Evolutionary conservation across 2,329 filamentous ascomycete species (phyloP), one percentile per base, ranked within the genome.

Genomic region (Penicillium sp.): DNA sequence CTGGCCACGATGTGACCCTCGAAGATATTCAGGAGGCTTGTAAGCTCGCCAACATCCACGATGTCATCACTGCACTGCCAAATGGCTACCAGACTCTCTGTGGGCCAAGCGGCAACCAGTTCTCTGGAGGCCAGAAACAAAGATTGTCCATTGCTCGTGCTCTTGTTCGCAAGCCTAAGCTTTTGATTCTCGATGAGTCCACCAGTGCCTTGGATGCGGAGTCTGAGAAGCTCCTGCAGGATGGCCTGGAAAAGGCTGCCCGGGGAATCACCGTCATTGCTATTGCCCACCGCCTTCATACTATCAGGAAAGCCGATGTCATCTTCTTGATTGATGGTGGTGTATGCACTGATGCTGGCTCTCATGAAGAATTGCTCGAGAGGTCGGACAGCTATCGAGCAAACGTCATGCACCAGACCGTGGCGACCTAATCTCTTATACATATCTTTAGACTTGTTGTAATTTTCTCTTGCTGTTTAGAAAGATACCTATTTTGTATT

Each of bases 311-410:
- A 58, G 87, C 88, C 2, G 84, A 93, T 64, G 75, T 86, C 13
- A 92, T 92, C 41, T 89, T 87, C 60, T 84, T 92, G 7, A 80
- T 93, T 35, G 86, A 87, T 29, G 78, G 81, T 50, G 85, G 87
- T 8, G 78, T 65, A 28, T 78, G 86, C 41, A 74, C 81, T 3
- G 83, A 87, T 62, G 69, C 73, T 47, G 83, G 86, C n/a, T 77
- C 77, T 16, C 82, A 87, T 62, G 73, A 76, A 2, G 81, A 86
- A 61, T 69, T 87, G 57, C 71, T 86, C 29, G 67, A 61, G 46
- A 51, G 64, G n/a, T 70, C 64, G 13, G 69, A 71, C 27, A 67
- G 66, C 38, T 75, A 75, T 52, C 63, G 66, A 38, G 62, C 67
- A 4, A 73, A 72, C 54, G 67, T 68, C 16, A 58, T 70, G 59